Percentiles rank a stretch among this genome's conserved stretches.
Evolutionary conservation across 1,284 basidiomycete species (phyloP).

Genomic region (Xerocomus minutiporus): DNA sequence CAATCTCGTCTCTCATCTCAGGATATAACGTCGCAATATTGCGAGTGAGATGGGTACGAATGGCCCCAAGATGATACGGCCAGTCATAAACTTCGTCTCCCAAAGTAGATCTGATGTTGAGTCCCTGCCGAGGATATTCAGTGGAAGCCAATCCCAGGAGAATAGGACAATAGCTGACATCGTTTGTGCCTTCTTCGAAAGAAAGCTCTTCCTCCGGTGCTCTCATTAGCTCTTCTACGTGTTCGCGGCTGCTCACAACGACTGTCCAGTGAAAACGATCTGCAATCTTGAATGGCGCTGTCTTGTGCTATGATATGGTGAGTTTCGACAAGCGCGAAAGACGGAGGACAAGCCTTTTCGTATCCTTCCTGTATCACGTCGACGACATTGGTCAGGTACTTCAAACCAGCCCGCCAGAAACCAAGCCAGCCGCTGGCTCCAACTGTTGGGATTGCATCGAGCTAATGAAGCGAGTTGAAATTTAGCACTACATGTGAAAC

Average conservation of each 20-base stretch:
- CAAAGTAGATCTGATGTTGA: slow-evolving; percentile 13
- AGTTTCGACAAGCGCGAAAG: not conserved
- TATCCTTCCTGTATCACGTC: slow-evolving; percentile 18
- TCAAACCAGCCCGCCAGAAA: slow-evolving; percentile 13
- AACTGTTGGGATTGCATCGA: slow-evolving; percentile 16
- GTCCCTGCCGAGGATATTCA: not conserved
- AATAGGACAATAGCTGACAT: slow-evolving; percentile 11
- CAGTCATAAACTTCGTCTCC: slow-evolving; percentile 22
- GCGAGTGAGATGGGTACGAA: slow-evolving; percentile 29
- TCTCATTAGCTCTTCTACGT: slow-evolving; percentile 40
- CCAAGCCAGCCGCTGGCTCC: slow-evolving; percentile 12
- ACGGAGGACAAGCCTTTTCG: slow-evolving; percentile 3
- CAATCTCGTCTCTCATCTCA: slow-evolving; percentile 33
- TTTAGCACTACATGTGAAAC: not conserved
- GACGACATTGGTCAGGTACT: slow-evolving; percentile 3
- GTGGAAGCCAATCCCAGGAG: not conserved
- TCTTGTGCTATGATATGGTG: not conserved
- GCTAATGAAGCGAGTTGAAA: not conserved
- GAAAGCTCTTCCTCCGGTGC: slow-evolving; percentile 39
- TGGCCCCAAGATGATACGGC: slow-evolving; percentile 24
- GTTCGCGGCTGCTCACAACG: slow-evolving; percentile 32
- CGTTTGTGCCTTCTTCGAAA: slow-evolving; percentile 25
- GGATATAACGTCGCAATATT: slow-evolving; percentile 24
- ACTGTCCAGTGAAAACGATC: slow-evolving; percentile 38
- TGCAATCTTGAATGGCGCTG: slow-evolving; percentile 37